Evolutionary conservation across 176 grass and related monocot genomes (phyloP), one percentile per base, ranked within the genome.

Genomic region (Thinopyrum elongatum): DNA sequence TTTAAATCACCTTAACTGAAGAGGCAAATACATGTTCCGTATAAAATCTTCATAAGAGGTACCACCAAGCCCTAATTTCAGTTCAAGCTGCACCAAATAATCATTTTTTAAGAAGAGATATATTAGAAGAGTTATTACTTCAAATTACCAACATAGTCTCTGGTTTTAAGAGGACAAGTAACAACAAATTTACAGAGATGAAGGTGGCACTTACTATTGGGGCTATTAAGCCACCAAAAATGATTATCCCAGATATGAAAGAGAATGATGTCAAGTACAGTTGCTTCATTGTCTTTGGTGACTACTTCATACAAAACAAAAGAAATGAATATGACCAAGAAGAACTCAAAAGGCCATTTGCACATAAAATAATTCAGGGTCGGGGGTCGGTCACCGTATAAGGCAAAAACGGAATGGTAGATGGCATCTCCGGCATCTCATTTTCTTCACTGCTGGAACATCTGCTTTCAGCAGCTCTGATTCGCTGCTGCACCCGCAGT

Each of bases 1-100:
- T 74, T 65, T 51, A 57, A 65, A 70, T 53, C 70, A 95, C 96
- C 96, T 98, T 88, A 98, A 85, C 80, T 98, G 96, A 49, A 92
- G 84, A 88, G 95, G 95, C 58, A 98, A 88, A 61, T 98, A 94
- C 38, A 95, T 31, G 42, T 66, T 94, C 57, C 79, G 70, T 87
- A 98, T 95, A 87, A 98, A 98, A 88, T 98, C 93, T 90, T 91
- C 93, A 84, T 98, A 98, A 58, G 93, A 94, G 33, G 93, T 98
- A 46, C 96, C 96, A 28, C 96, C 96, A 10, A 98, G 82, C 3
- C 96, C 96, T 67, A 98, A 81, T 91, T 95, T 98, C 69, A 98
- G 73, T 86, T 98, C 96, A 86, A 98, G 96, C 96, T 98, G 80
- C 69, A 82, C 65, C 13, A 55, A 60, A 55, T 46, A 6, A 31